These are phyloP conservation scores for Termitomyces sp. DNA, from an alignment of 768 basidiomycete genomes.

Conservation along the genomic window DNA sequence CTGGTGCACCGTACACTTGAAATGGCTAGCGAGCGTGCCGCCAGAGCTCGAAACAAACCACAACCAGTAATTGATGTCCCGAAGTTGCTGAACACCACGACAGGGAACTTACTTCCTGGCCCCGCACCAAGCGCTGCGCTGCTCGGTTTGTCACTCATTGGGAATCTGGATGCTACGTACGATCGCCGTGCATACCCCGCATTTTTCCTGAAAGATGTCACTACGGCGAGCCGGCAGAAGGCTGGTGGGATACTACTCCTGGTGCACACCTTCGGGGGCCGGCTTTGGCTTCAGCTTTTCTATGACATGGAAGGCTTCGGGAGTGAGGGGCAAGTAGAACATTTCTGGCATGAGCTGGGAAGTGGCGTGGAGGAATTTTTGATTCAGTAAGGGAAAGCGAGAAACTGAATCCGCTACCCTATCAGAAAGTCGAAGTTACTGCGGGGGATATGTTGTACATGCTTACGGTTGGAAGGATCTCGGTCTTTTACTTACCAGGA, in stretches of 20 bases:
- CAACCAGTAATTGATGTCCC: background rate
- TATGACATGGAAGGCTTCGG: slow-evolving; percentile 28
- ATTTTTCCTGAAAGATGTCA: slow-evolving; percentile 52
- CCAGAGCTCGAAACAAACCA: slow-evolving; percentile 22
- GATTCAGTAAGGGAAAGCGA: background rate
- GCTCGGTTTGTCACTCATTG: slow-evolving; percentile 64
- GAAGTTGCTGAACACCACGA: slow-evolving; percentile 6
- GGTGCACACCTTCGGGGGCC: slow-evolving; percentile 56
- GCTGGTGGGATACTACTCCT: slow-evolving; percentile 59
- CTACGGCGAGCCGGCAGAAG: slow-evolving; percentile 63
- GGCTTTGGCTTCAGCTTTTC: slow-evolving; percentile 47
- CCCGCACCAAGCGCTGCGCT: slow-evolving; percentile 31
- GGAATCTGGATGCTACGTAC: slow-evolving; percentile 66
- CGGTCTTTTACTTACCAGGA: no score
- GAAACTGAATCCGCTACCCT: background rate
- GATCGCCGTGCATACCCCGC: slow-evolving; percentile 42
- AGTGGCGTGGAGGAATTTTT: slow-evolving; percentile 18
- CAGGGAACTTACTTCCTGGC: slow-evolving; percentile 1
- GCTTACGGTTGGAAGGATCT: no score
- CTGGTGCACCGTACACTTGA: slow-evolving; percentile 44
- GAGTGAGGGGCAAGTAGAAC: slow-evolving; percentile 16
- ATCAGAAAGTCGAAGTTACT: no score
- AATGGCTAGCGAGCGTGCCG: slow-evolving; percentile 47
- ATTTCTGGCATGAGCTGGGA: slow-evolving; percentile 24
- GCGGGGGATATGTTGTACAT: no score